A percentile compares a stretch with the other conserved stretches of the same genome.
These are phyloP conservation scores for Russula olivacea DNA, from an alignment of 768 basidiomycete species.

Conservation along the genomic window DNA sequence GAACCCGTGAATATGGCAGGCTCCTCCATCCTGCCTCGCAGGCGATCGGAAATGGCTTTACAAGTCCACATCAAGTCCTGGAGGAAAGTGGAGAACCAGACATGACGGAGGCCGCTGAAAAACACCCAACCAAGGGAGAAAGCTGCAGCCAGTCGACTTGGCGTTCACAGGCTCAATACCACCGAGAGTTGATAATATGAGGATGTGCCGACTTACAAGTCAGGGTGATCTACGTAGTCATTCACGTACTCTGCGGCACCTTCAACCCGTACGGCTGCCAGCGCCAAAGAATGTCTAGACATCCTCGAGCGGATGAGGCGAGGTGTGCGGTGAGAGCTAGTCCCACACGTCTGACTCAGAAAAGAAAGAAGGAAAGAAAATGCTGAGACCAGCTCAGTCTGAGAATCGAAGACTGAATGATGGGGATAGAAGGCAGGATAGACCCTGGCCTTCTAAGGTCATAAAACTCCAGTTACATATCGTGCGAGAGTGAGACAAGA, in stretches of 20 bases:
- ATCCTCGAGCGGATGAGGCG: neutral
- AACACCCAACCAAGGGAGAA: constrained; percentile 42
- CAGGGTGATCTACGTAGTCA: constrained; percentile 9
- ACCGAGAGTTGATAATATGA: neutral
- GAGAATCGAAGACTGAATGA: neutral
- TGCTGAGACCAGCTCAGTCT: constrained; percentile 20
- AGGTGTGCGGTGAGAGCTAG: neutral
- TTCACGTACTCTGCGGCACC: neutral
- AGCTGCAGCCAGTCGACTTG: constrained; percentile 36
- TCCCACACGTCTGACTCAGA: neutral
- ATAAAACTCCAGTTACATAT: neutral
- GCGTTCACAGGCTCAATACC: neutral
- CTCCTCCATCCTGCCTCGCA: neutral
- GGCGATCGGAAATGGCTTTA: neutral
- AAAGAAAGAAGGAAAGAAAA: neutral
- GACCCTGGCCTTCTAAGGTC: too few species aligned
- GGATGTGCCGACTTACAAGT: constrained; percentile 14
- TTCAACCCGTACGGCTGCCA: neutral
- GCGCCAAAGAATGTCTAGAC: neutral
- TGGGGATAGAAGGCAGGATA: neutral
- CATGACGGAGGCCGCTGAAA: constrained; percentile 31
- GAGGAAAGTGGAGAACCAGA: constrained; percentile 28
- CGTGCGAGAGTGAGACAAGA: neutral
- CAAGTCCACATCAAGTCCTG: constrained; percentile 12
- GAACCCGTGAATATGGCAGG: neutral